A percentile compares a stretch with the other conserved stretches of the same genome.
phyloP scores from a whole-genome alignment of 352 stramenopile species.

The Phytophthora litchii region DNA sequence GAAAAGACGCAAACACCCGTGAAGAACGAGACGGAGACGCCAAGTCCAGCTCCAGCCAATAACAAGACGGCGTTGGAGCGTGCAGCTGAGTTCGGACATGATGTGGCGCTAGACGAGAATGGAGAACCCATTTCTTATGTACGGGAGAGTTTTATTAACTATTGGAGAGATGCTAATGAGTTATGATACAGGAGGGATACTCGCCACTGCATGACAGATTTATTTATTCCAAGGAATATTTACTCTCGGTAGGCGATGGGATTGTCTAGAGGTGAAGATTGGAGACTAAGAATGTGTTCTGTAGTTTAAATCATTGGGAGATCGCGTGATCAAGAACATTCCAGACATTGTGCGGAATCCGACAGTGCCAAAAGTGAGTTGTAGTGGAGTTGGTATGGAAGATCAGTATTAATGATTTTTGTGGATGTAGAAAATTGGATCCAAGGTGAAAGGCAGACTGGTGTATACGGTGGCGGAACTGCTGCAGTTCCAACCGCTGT shows the following conservation, averaged over 20 bases:
- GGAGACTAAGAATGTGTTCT: not conserved
- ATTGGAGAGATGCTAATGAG: conserved; percentile 2
- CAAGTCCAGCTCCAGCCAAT: not conserved
- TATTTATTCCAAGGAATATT: conserved; percentile 72
- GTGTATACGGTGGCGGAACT: conserved; percentile 74
- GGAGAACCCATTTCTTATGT: conserved; percentile 43
- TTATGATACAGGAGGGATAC: conserved; percentile 33
- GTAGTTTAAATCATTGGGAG: conserved; percentile 66
- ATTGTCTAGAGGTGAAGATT: not conserved
- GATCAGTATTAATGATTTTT: conserved; percentile 4
- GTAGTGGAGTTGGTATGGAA: not conserved
- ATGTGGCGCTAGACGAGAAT: conserved; percentile 30
- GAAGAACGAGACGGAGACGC: conserved; percentile 15
- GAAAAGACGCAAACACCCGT: conserved; percentile 4
- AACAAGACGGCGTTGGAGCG: conserved; percentile 28
- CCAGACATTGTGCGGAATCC: conserved; percentile 55
- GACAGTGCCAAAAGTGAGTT: conserved; percentile 41
- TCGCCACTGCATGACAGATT: conserved; percentile 43
- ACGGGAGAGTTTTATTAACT: conserved; percentile 1
- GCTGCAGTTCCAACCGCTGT: conserved; percentile 76
- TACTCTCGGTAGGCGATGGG: conserved; percentile 42
- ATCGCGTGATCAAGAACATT: conserved; percentile 44
- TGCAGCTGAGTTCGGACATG: conserved; percentile 16
- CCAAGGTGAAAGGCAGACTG: conserved; percentile 50
- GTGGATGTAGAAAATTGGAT: conserved; percentile 45